Percentiles rank a stretch among this genome's conserved stretches.
Conservation (phyloP, 257 asterid species). For the Perilla frutescens region DNA sequence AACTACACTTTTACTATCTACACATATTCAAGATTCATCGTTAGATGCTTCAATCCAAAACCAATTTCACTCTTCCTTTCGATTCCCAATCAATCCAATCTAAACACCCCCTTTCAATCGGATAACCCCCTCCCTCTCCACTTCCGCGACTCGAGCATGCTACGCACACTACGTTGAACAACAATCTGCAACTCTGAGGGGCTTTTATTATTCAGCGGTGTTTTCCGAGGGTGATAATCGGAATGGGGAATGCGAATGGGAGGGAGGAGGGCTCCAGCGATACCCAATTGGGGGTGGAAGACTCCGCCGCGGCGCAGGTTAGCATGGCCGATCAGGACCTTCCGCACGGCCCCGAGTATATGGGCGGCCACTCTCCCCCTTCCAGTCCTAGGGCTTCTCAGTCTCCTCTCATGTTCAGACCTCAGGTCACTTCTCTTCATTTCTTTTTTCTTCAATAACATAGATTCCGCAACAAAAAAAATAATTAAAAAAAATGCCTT, state of each 20-base stretch:
- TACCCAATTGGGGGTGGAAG: constrained; percentile 58
- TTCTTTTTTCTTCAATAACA: neutral
- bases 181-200: constrained; percentile 37
- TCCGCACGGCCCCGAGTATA: constrained; percentile 52
- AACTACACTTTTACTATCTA: neutral
- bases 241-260: constrained; percentile 93
- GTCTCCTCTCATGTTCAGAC: constrained; percentile 86
- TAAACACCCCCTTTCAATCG: neutral
- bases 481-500: neutral
- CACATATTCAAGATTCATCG: constrained; percentile 40
- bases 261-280: constrained; percentile 71
- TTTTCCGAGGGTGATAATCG: constrained; percentile 6
- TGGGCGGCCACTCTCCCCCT: constrained; percentile 95
- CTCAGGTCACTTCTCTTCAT: constrained; percentile 65
- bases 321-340: constrained; percentile 56
- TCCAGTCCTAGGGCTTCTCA: constrained; percentile 91
- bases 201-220: constrained; percentile 38
- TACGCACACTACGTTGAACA: constrained; percentile 25
- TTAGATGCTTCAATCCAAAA: constrained; percentile 28
- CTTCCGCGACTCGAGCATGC: constrained; percentile 29
- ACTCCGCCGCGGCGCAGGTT: constrained; percentile 46
- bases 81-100: constrained; percentile 31
- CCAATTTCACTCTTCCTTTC: constrained; percentile 24
- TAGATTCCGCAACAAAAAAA: neutral
- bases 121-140: constrained; percentile 18